Evolutionary conservation across 2,329 filamentous ascomycete species (phyloP).

Genomic region (Colletotrichum viniferum): DNA sequence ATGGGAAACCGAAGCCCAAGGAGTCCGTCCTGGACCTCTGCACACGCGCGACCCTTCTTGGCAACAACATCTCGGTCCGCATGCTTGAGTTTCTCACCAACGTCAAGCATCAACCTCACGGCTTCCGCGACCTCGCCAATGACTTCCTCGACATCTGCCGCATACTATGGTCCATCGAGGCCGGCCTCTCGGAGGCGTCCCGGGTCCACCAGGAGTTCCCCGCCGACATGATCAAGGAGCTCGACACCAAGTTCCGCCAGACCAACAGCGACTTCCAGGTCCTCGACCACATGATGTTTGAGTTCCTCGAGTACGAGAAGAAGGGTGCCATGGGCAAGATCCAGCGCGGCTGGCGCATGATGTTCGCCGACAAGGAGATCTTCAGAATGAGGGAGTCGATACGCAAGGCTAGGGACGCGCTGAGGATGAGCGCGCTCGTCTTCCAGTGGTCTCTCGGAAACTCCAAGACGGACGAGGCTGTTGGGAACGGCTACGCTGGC

Average conservation of each 20-base stretch:
- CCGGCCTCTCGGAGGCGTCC: conserved; percentile 61
- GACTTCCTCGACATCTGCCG: conserved; percentile 72
- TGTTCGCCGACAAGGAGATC: conserved; percentile 67
- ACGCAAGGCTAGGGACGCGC: conserved; percentile 61
- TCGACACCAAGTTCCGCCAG: conserved; percentile 67
- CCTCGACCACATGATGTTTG: conserved; percentile 66
- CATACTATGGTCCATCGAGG: conserved; percentile 71
- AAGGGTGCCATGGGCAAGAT: conserved; percentile 65
- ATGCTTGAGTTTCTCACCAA: conserved; percentile 68
- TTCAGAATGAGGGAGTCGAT: conserved; percentile 63
- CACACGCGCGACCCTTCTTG: conserved; percentile 61
- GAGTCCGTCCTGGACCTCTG: conserved; percentile 52
- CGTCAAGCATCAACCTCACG: conserved; percentile 56
- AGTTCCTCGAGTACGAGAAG: conserved; percentile 66
- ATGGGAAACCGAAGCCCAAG: conserved; percentile 26
- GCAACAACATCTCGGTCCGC: conserved; percentile 67
- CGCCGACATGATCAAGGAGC: conserved; percentile 63
- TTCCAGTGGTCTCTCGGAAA: conserved; percentile 70
- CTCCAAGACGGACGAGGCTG: conserved; percentile 61
- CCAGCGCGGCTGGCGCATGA: conserved; percentile 65
- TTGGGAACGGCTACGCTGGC: conserved; percentile 71
- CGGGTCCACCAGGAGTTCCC: conserved; percentile 59
- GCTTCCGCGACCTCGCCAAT: conserved; percentile 64
- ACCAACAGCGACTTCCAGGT: conserved; percentile 66
- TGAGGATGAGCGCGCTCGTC: conserved; percentile 67